Conservation (phyloP, 345 rosid species). For the Aegle marmelos region DNA sequence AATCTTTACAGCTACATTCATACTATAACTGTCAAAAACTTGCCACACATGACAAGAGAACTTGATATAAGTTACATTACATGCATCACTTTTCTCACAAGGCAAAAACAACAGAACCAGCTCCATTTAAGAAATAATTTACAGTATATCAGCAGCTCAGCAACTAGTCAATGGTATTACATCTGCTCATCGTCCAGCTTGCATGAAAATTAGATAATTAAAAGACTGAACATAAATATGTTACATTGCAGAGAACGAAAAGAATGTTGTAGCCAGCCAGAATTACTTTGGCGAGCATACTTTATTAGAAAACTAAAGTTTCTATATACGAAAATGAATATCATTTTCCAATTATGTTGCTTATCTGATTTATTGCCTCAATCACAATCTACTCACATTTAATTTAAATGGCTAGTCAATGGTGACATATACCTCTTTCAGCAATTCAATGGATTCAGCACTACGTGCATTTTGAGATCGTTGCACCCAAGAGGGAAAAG, state of each 20-base stretch:
- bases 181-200: neutral
- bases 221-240: neutral
- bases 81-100: neutral
- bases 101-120: neutral
- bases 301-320: neutral
- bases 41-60: neutral
- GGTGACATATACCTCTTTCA: constrained; percentile 68
- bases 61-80: neutral
- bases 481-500: constrained; percentile 63
- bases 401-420: neutral
- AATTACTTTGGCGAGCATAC: neutral
- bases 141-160: constrained; percentile 4
- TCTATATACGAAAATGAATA: neutral
- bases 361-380: neutral
- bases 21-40: neutral
- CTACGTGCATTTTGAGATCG: constrained; percentile 61
- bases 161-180: neutral
- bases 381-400: neutral
- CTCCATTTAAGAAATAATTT: neutral
- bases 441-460: constrained; percentile 82
- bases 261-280: neutral
- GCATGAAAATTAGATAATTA: neutral
- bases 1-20: neutral
- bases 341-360: neutral
- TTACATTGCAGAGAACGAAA: neutral